phyloP scores from a whole-genome alignment of 345 rosid species.

The Physaria fendleri region DNA sequence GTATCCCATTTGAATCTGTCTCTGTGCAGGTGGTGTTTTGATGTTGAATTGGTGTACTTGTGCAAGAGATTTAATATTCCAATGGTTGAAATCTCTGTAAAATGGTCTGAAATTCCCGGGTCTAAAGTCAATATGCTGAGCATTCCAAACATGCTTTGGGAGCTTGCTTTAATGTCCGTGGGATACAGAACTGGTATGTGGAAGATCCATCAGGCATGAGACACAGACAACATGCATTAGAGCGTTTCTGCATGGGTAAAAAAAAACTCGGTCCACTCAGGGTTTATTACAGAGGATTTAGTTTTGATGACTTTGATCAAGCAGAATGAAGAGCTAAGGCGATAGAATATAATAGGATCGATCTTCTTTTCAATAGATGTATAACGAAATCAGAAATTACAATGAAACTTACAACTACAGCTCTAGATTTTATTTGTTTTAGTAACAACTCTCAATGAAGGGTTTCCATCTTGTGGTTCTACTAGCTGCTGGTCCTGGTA shows the following conservation, averaged over 20 bases:
- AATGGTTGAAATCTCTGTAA: slow-evolving; percentile 77
- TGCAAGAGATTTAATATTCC: slow-evolving; percentile 81
- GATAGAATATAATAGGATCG: background rate
- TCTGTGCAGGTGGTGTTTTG: slow-evolving; percentile 91
- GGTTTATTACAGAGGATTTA: background rate
- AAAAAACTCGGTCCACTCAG: background rate
- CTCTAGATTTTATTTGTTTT: background rate
- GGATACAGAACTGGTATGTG: slow-evolving; percentile 86
- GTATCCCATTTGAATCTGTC: background rate
- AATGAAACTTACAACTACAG: background rate
- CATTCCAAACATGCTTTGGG: slow-evolving; percentile 98
- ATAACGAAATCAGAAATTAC: background rate
- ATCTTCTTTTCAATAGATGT: slow-evolving; percentile 7
- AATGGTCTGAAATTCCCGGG: slow-evolving; percentile 96
- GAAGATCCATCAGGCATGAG: slow-evolving; percentile 43
- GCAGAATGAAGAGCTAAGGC: background rate
- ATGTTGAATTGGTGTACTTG: slow-evolving; percentile 82
- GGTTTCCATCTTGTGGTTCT: slow-evolving; percentile 94
- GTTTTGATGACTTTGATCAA: slow-evolving; percentile 1
- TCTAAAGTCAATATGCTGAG: slow-evolving; percentile 85
- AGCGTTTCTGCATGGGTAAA: background rate
- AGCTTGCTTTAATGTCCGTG: slow-evolving; percentile 79
- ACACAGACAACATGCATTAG: background rate
- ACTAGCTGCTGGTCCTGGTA: slow-evolving; percentile 85
- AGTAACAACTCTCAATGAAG: slow-evolving; percentile 67